Evolutionary conservation across 2,329 filamentous ascomycete genomes (phyloP).

Genomic region (Beauveria asiatica): DNA sequence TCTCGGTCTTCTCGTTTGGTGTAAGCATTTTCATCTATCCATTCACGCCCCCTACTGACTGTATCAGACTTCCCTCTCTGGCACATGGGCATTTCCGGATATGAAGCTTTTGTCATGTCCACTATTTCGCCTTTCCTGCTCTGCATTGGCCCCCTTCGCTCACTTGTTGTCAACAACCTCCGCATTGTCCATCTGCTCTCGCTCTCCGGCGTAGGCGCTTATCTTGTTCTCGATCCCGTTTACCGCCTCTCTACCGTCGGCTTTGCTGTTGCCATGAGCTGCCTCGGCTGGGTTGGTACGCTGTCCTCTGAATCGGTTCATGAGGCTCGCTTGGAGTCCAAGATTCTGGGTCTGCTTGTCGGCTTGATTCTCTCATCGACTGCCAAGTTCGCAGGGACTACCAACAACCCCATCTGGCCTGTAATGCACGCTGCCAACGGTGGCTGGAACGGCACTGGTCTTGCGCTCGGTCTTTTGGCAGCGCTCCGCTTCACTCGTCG

Average conservation of each 20-base stretch:
- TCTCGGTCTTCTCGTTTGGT: conserved; percentile 86
- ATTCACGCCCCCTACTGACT: neutral
- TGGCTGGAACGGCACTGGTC: conserved; percentile 80
- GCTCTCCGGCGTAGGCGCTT: conserved; percentile 70
- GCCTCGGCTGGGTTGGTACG: conserved; percentile 75
- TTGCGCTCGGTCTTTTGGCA: conserved; percentile 67
- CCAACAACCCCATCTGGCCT: conserved; percentile 96
- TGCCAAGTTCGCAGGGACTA: conserved; percentile 86
- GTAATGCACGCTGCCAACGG: conserved; percentile 85
- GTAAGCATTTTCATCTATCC: conserved; percentile 43
- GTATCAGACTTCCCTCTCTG: conserved; percentile 80
- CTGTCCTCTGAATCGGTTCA: conserved; percentile 72
- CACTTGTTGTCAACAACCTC: conserved; percentile 58
- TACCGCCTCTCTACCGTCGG: conserved; percentile 72
- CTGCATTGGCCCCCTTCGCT: conserved; percentile 59
- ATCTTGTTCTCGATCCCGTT: conserved; percentile 63
- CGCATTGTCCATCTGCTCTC: conserved; percentile 68
- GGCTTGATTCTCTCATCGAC: conserved; percentile 80
- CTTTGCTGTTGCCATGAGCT: conserved; percentile 72
- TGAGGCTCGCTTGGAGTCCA: conserved; percentile 67
- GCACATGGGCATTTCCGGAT: conserved; percentile 98
- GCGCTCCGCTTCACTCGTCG: conserved; percentile 66
- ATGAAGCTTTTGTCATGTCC: conserved; percentile 80
- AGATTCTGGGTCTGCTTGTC: conserved; percentile 69
- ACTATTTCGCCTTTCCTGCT: conserved; percentile 77